Evolutionary conservation across 1,284 basidiomycete genomes (phyloP).

Genomic region (Puccinia coronata): DNA sequence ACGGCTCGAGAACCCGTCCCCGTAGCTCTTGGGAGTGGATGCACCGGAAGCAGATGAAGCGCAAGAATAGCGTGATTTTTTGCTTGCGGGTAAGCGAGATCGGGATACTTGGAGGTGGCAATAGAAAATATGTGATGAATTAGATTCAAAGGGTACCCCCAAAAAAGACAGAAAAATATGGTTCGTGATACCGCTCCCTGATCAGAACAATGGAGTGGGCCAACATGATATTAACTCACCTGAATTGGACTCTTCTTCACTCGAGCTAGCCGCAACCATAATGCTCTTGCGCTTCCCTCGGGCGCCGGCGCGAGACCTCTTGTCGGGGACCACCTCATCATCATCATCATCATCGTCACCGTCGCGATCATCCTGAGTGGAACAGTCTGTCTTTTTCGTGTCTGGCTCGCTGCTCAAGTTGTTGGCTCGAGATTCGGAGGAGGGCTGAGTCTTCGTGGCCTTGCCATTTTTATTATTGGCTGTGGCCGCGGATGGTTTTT

Average conservation of each 20-base stretch:
- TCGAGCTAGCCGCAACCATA: slow-evolving; percentile 24
- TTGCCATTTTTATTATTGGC: too few relatives aligned
- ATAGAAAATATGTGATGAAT: neutral
- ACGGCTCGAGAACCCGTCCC: slow-evolving; percentile 11
- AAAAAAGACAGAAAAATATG: neutral
- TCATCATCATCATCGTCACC: neutral
- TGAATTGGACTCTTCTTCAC: slow-evolving; percentile 11
- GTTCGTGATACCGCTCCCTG: neutral
- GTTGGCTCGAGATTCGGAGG: neutral
- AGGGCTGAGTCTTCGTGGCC: neutral
- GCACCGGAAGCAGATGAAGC: slow-evolving; percentile 37
- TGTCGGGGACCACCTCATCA: neutral
- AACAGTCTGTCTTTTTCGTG: neutral
- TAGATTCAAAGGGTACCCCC: neutral
- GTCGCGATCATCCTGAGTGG: neutral
- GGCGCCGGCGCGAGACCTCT: neutral
- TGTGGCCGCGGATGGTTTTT: neutral
- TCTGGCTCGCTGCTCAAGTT: slow-evolving; percentile 1
- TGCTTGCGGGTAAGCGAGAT: slow-evolving; percentile 26
- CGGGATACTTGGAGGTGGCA: neutral
- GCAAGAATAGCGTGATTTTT: slow-evolving; percentile 43
- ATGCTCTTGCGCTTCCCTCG: slow-evolving; percentile 18
- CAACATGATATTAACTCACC: neutral
- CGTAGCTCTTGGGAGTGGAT: slow-evolving; percentile 19
- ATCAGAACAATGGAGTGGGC: too few relatives aligned